phyloP scores from a whole-genome alignment of 495 filamentous ascomycete genomes.

The Neurospora sp. region DNA sequence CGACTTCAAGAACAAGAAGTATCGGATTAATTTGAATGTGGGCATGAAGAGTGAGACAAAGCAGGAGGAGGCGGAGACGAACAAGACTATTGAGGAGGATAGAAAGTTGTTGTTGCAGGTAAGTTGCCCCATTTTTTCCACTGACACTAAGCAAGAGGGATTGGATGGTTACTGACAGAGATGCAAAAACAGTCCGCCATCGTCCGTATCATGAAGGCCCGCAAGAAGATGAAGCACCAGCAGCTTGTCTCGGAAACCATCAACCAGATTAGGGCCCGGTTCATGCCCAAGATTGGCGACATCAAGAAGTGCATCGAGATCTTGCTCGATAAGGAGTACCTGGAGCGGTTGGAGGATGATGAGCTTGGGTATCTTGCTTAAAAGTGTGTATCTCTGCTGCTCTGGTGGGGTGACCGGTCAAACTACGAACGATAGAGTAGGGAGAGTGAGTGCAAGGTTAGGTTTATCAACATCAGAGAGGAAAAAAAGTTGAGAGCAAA shows the following conservation, averaged over 20 bases:
- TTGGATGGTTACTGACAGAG: too few relatives aligned
- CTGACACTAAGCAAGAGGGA: too few relatives aligned
- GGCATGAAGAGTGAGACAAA: conserved; percentile 90
- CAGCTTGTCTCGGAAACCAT: conserved; percentile 91
- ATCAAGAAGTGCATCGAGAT: conserved; percentile 99
- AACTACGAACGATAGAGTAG: too few relatives aligned
- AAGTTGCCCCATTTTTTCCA: too few relatives aligned
- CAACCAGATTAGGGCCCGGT: conserved; percentile 85
- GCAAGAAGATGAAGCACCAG: conserved; percentile 96
- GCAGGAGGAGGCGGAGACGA: conserved; percentile 90
- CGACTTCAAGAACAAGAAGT: conserved; percentile 95
- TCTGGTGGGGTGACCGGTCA: too few relatives aligned
- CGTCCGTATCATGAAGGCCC: conserved; percentile 98
- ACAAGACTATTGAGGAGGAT: conserved; percentile 99
- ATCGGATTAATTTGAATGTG: conserved; percentile 92
- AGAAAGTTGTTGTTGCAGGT: conserved; percentile 93
- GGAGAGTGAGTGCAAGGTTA: too few relatives aligned
- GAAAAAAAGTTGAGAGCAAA: not conserved
- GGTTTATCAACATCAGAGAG: not conserved
- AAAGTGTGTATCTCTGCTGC: not conserved
- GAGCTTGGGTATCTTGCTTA: conserved; percentile 87
- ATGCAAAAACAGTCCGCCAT: conserved; percentile 67
- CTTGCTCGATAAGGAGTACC: conserved; percentile 96
- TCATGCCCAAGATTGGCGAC: conserved; percentile 83
- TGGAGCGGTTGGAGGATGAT: conserved; percentile 89